Evolutionary conservation across 345 rosid species (phyloP).

Genomic region (Reutealis trisperma): DNA sequence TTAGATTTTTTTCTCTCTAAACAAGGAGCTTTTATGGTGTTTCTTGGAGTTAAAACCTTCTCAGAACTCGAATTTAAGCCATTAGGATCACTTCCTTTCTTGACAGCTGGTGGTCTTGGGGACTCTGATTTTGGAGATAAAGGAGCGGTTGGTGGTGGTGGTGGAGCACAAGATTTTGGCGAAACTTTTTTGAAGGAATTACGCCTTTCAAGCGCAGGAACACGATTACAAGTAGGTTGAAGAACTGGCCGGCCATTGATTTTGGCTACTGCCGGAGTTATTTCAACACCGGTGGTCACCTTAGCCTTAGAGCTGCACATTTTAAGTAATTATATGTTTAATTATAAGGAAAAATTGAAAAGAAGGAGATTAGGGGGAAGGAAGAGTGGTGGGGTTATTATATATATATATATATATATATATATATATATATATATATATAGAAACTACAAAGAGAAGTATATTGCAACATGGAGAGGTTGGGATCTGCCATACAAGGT

Average conservation of each 20-base stretch:
- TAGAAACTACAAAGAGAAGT: neutral
- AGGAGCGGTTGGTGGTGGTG: constrained; percentile 31
- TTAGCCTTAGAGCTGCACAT: constrained; percentile 51
- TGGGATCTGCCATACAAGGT: constrained; percentile 47
- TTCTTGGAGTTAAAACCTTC: constrained; percentile 28
- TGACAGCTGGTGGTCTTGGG: constrained; percentile 33
- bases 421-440: too few relatives aligned
- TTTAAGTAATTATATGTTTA: neutral
- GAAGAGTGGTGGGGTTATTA: constrained; percentile 8
- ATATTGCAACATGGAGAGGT: constrained; percentile 40
- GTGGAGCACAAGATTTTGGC: constrained; percentile 28
- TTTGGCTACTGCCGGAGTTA: constrained; percentile 26
- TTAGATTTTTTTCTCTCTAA: constrained; percentile 57
- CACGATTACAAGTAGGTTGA: constrained; percentile 57
- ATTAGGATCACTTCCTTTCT: constrained; percentile 40
- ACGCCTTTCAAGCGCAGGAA: constrained; percentile 32
- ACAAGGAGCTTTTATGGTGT: neutral
- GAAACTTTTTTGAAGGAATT: constrained; percentile 32
- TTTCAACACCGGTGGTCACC: constrained; percentile 36
- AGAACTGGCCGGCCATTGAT: constrained; percentile 66
- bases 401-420: too few relatives aligned
- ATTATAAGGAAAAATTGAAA: neutral
- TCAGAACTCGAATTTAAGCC: constrained; percentile 41
- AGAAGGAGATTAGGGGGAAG: constrained; percentile 1
- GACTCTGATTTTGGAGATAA: constrained; percentile 42